Evolutionary conservation across 306 rosid genomes (phyloP).

Genomic region (Lotus japonicus): DNA sequence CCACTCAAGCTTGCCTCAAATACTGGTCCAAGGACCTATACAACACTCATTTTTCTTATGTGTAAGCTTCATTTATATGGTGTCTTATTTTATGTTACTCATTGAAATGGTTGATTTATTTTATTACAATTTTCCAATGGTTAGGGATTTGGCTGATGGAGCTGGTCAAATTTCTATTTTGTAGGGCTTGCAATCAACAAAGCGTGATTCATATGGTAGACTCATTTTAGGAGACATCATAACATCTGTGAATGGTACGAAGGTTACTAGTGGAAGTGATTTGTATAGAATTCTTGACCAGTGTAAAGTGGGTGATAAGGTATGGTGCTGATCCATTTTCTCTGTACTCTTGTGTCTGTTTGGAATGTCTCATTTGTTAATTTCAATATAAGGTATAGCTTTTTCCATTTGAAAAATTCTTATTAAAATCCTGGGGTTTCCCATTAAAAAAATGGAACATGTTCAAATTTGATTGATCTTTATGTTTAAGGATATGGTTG

Average conservation of each 20-base stretch:
- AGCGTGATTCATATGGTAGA: constrained; percentile 89
- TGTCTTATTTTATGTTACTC: not conserved
- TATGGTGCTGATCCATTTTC: constrained; percentile 21
- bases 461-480: not conserved
- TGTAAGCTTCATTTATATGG: not conserved
- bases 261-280: constrained; percentile 85
- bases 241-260: constrained; percentile 81
- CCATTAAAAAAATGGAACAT: too few species aligned
- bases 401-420: not conserved
- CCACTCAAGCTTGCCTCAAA: not conserved
- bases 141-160: not conserved
- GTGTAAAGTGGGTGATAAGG: constrained; percentile 95
- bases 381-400: not conserved
- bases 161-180: constrained; percentile 19
- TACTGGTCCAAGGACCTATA: not conserved
- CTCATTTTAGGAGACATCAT: constrained; percentile 93
- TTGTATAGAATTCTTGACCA: constrained; percentile 97
- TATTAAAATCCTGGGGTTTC: not conserved
- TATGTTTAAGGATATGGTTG: not conserved
- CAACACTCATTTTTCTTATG: not conserved
- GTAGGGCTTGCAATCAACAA: constrained; percentile 85
- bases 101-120: not conserved
- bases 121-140: not conserved
- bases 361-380: not conserved
- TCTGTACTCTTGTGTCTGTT: not conserved